Evolutionary conservation across 768 basidiomycete genomes (phyloP), one percentile per base, ranked within the genome.

Genomic region (Macrolepiota fuliginosa): DNA sequence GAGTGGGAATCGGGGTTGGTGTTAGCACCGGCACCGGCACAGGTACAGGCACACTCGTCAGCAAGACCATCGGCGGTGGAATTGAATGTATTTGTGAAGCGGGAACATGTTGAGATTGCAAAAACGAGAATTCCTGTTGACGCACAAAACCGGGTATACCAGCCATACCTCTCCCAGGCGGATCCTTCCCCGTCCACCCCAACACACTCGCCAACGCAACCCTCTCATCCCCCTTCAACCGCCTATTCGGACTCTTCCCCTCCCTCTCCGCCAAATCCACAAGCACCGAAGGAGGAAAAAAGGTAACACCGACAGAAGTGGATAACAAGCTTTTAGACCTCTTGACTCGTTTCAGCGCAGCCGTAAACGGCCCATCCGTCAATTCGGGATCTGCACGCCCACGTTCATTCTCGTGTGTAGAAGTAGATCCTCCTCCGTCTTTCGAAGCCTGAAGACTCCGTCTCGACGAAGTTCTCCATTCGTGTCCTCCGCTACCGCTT

Each of bases 221-320:
- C 54, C 76, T 77, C 70, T 90, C 88, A 64, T 87, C 85, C 9
- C 83, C 88, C 25, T 74, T 78, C 19, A 89, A 69, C 40, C 76
- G 69, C 0, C 79, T 68, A 37, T 66, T 63, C 5, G 76, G 75
- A 35, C 76, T 73, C 22, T 65, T 63, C 62, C 71, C 74, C 69
- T 88, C 88, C 55, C 79, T 79, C 58, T 77, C 77, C 0, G 83
- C 81, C 17, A 90, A 77, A 9, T 77, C 73, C 0, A 77, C 67
- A 7, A 90, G 67, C 1, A 88, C 71, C 4, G 70, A 66, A 0
- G 88, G 88, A 0, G 79, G 77, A 2, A 73, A 60, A 59, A 89
- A 73, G 1, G 66, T 55, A 0, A 89, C 77, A 9, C 81, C 82
- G 0, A 81, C 72, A 1, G 86, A 84, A 0, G 87, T 83, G 1